These are phyloP conservation scores for Lentinula novae-zelandiae DNA, from an alignment of 1,284 basidiomycete genomes.

Conservation along the genomic window DNA sequence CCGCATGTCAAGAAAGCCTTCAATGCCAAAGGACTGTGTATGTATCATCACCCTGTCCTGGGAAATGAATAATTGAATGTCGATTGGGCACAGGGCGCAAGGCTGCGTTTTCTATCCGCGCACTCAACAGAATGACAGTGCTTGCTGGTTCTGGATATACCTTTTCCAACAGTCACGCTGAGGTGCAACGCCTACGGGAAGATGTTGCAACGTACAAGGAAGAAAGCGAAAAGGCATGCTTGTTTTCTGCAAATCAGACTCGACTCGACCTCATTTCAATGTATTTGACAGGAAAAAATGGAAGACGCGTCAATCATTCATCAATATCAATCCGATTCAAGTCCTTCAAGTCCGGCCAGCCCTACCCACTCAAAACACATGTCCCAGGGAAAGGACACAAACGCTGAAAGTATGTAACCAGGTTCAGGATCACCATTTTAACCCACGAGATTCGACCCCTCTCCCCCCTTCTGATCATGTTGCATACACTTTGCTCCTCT, in stretches of 20 bases:
- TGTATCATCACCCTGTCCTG: constrained; percentile 26
- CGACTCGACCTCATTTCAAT: background rate
- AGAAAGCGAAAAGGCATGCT: constrained; percentile 63
- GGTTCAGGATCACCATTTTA: too few species aligned
- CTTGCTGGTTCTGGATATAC: constrained; percentile 35
- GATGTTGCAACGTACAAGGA: constrained; percentile 73
- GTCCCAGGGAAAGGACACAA: background rate
- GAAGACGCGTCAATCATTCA: constrained; percentile 13
- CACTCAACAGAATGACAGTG: constrained; percentile 73
- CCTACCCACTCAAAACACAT: background rate
- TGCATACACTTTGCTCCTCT: background rate
- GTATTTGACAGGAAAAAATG: constrained; percentile 9
- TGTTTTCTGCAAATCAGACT: background rate
- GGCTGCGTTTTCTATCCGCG: constrained; percentile 82
- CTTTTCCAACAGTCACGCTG: constrained; percentile 27
- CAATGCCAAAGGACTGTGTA: constrained; percentile 84
- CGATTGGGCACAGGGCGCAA: constrained; percentile 65
- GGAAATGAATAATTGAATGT: constrained; percentile 8
- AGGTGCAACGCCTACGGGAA: constrained; percentile 51
- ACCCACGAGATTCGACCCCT: too few species aligned
- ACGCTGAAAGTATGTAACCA: background rate
- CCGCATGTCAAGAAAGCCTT: constrained; percentile 88
- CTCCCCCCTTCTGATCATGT: background rate
- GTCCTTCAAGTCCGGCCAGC: constrained; percentile 2
- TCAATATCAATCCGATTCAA: constrained; percentile 9